A percentile compares a stretch with the other conserved stretches of the same genome.
Evolutionary conservation across 2,329 filamentous ascomycete genomes (phyloP).

Genomic region (Sclerotinia spermophila): DNA sequence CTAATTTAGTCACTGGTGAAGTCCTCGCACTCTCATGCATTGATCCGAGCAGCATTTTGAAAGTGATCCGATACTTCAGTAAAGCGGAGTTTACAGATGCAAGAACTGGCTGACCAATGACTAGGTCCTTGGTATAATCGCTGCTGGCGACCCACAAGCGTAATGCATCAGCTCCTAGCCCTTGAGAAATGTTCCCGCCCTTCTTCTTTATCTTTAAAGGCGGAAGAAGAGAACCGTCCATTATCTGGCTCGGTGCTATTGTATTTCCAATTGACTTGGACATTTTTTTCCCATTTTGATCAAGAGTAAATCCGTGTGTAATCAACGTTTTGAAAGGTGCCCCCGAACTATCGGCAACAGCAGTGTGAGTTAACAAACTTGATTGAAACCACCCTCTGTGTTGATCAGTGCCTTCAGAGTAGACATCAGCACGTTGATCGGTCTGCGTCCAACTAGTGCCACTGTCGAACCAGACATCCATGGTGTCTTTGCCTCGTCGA

Average conservation of each 20-base stretch:
- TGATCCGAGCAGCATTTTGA: slow-evolving; percentile 86
- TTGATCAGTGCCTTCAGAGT: slow-evolving; percentile 91
- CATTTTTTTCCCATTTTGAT: slow-evolving; percentile 93
- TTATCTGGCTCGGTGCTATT: slow-evolving; percentile 75
- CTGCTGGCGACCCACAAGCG: slow-evolving; percentile 88
- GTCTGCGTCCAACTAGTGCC: slow-evolving; percentile 83
- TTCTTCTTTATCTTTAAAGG: slow-evolving; percentile 46
- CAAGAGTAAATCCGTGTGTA: slow-evolving; percentile 92
- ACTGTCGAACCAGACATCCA: slow-evolving; percentile 99
- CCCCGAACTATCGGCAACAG: slow-evolving; percentile 38
- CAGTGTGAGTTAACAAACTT: slow-evolving; percentile 78
- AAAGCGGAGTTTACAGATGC: slow-evolving; percentile 71
- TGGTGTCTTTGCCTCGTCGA: slow-evolving; percentile 82
- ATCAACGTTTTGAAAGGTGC: slow-evolving; percentile 86
- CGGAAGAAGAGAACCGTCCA: slow-evolving; percentile 75
- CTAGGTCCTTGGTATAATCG: slow-evolving; percentile 86
- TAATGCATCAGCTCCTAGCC: slow-evolving; percentile 80
- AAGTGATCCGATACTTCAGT: slow-evolving; percentile 82
- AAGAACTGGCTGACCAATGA: slow-evolving; percentile 74
- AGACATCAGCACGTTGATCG: slow-evolving; percentile 68
- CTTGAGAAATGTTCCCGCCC: slow-evolving; percentile 52
- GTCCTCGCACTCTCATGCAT: slow-evolving; percentile 47
- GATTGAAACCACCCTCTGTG: slow-evolving; percentile 99
- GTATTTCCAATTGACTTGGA: slow-evolving; percentile 94
- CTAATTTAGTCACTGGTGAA: slow-evolving; percentile 54